Base-by-base conservation (phyloP, 2,329 filamentous ascomycete genomes). In the Fusarium transvaalense region DNA sequence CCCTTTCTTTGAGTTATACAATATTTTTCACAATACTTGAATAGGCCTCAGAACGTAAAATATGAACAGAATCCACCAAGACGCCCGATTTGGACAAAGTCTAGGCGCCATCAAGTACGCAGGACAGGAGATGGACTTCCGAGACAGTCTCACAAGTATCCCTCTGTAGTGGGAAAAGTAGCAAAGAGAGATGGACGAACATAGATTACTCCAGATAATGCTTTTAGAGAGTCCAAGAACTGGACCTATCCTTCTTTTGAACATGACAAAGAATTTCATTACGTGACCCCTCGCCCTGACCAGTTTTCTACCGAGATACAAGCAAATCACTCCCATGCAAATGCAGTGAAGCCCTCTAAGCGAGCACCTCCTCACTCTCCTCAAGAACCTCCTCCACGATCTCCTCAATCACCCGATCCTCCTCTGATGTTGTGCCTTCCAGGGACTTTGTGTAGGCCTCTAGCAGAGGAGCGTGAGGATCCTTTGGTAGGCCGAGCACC, bases 331-430 rank as follows among this genome's bases (percentile, higher is more conserved):
- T 74, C 59, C 67, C 71, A 70, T 71, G 68, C 72, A 64, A 72
- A 76, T 72, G 70, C 73, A 58, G 72, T 70, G 72, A 71, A 72
- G 71, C 72, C 51, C 39, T 74, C 72, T 78, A 81, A 67, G 62
- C 75, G 51, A 89, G 77, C 71, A 89, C 81, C 81, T 98, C 96
- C 85, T 98, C 96, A 61, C 85, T 91, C 87, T 97, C 92, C 82
- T 94, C 88, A 52, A 90, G 80, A 23, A 90, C 95, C 83, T 97
- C 94, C 82, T 93, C 91, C 70, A 93, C 89, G 72, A 93, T 91
- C 83, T 95, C 92, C 82, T 98, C 96, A 68, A 97, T 94, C 66
- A 97, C 89, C 75, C 88, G 84, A 69, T 92, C 92, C 80, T 92
- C 88, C 63, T 88, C 89, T 71, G 88, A 88, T 41, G 86, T 87